Conservation (phyloP, 2,329 filamentous ascomycete species). For the Macrophomina tecta region DNA sequence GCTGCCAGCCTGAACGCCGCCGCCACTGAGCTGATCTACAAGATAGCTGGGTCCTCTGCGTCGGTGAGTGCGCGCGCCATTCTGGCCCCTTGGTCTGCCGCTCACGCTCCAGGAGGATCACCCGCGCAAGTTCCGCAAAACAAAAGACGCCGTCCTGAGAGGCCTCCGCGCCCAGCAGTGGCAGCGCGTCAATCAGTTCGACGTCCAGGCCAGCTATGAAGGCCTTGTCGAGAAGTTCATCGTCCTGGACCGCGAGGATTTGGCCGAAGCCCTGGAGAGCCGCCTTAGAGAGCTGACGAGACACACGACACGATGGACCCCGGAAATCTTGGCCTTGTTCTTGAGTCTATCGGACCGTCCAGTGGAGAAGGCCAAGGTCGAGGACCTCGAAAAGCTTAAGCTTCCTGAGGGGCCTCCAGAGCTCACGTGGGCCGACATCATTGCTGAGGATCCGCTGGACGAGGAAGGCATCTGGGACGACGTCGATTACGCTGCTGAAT, state of each 20-base stretch:
- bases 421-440: conserved; percentile 80
- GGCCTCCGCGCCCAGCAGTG: conserved; percentile 50
- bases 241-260: conserved; percentile 76
- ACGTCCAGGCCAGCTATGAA: conserved; percentile 47
- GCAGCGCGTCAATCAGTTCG: conserved; percentile 56
- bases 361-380: conserved; percentile 69
- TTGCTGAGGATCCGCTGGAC: conserved; percentile 75
- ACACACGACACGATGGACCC: conserved; percentile 68
- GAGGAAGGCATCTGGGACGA: conserved; percentile 73
- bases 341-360: conserved; percentile 84
- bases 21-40: conserved; percentile 73
- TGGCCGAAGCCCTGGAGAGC: conserved; percentile 71
- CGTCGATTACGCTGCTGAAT: conserved; percentile 69
- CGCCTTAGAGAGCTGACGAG: conserved; percentile 66
- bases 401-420: conserved; percentile 53
- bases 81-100: no score
- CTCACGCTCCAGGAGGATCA: conserved; percentile 32
- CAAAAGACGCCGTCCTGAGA: conserved; percentile 47
- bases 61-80: background rate
- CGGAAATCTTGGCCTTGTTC: conserved; percentile 79
- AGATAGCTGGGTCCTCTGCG: conserved; percentile 59
- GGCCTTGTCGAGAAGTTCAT: conserved; percentile 83
- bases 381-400: conserved; percentile 64
- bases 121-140: conserved; percentile 40
- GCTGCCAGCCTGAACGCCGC: conserved; percentile 68